Conservation (phyloP, 2,329 filamentous ascomycete genomes). For the Trichoderma koningii region DNA sequence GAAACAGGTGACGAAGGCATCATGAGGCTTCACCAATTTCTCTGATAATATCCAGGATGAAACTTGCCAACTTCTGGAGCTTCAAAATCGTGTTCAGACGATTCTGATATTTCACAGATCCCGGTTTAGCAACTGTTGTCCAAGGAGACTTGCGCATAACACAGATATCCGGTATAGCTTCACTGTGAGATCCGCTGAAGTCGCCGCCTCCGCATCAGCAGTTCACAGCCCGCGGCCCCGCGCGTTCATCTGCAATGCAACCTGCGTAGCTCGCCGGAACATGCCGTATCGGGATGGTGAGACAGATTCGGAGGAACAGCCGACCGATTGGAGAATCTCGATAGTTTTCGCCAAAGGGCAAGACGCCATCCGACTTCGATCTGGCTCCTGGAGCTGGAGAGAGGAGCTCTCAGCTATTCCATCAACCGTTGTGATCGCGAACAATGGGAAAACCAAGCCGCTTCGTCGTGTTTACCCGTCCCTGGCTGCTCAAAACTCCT, state of each 20-base stretch:
- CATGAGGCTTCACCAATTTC: background rate
- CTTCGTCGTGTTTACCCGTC: background rate
- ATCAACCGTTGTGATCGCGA: background rate
- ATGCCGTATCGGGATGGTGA: background rate
- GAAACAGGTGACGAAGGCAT: background rate
- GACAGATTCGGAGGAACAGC: background rate
- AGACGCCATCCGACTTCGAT: no score
- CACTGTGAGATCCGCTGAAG: conserved; percentile 6
- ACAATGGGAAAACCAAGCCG: background rate
- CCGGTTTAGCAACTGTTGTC: background rate
- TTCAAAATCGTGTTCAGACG: background rate
- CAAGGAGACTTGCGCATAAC: background rate
- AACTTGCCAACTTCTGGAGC: background rate
- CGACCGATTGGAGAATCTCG: no score
- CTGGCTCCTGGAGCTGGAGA: background rate
- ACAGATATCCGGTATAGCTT: background rate
- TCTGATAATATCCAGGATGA: background rate
- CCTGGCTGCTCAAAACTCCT: background rate
- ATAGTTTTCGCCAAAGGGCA: background rate
- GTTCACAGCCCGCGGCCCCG: conserved; percentile 3
- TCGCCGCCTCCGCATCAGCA: conserved; percentile 2
- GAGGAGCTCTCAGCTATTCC: background rate
- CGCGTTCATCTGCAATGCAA: conserved; percentile 3
- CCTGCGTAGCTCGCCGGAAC: background rate
- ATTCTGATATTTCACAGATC: background rate